These are phyloP conservation scores for Monilinia aucupariae DNA, from an alignment of 2,329 filamentous ascomycete species.

Conservation along the genomic window DNA sequence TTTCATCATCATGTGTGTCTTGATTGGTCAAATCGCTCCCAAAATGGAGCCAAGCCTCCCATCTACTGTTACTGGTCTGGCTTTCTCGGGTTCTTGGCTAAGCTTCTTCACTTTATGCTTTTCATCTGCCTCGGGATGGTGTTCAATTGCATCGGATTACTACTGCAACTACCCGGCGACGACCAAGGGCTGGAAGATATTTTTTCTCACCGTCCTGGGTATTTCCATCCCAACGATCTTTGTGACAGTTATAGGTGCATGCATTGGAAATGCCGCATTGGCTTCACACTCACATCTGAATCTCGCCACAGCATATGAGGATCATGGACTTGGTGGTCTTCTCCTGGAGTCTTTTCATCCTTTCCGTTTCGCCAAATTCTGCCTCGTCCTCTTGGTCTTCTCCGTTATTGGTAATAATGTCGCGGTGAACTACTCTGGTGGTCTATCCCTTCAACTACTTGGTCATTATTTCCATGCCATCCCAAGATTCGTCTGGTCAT, in stretches of 20 bases:
- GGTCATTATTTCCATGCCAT: constrained; percentile 35
- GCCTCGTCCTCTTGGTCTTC: constrained; percentile 35
- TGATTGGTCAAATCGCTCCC: constrained; percentile 43
- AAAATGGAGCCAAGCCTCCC: constrained; percentile 40
- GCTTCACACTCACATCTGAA: constrained; percentile 36
- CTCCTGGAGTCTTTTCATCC: constrained; percentile 43
- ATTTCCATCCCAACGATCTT: constrained; percentile 36
- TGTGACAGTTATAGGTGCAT: constrained; percentile 41
- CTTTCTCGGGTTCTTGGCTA: constrained; percentile 34
- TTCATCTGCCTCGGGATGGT: constrained; percentile 32
- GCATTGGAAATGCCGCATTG: constrained; percentile 38
- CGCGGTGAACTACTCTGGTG: constrained; percentile 33
- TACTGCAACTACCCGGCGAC: constrained; percentile 34
- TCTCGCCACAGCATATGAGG: constrained; percentile 38
- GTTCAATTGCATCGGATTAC: constrained; percentile 33
- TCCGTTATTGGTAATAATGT: constrained; percentile 34
- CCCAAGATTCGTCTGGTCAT: constrained; percentile 34
- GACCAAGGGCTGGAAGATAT: constrained; percentile 34
- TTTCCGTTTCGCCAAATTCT: constrained; percentile 44
- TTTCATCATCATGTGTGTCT: constrained; percentile 43
- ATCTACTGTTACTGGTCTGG: constrained; percentile 34
- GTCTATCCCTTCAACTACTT: constrained; percentile 32
- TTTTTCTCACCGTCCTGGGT: constrained; percentile 29
- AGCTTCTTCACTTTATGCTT: constrained; percentile 32
- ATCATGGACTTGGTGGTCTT: constrained; percentile 44